Evolutionary conservation across 768 basidiomycete species (phyloP).

Genomic region (Panellus pusillus): DNA sequence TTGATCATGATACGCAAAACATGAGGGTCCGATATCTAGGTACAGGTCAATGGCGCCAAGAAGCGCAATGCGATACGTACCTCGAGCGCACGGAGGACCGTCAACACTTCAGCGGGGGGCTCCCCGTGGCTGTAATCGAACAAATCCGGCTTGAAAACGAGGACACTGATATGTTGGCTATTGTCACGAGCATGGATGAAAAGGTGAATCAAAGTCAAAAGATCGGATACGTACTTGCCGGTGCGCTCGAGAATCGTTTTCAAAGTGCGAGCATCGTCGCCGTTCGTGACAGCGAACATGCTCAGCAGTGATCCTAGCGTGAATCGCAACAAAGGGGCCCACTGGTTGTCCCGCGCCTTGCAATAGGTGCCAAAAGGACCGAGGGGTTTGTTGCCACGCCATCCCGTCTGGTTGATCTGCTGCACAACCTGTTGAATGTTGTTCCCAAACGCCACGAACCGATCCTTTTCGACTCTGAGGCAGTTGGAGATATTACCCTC

Average conservation of each 20-base stretch:
- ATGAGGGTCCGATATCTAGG: conserved; percentile 71
- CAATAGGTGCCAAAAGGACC: conserved; percentile 83
- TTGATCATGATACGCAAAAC: conserved; percentile 85
- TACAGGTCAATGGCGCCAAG: conserved; percentile 12
- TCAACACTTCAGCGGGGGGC: conserved; percentile 58
- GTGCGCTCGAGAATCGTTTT: conserved; percentile 52
- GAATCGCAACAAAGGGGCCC: conserved; percentile 63
- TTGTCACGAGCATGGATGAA: background rate
- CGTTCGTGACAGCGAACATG: conserved; percentile 74
- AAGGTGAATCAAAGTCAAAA: background rate
- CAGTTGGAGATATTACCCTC: conserved; percentile 52
- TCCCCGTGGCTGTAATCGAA: conserved; percentile 84
- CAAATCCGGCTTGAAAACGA: conserved; percentile 68
- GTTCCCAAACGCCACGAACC: conserved; percentile 59
- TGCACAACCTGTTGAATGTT: conserved; percentile 60
- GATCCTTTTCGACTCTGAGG: conserved; percentile 54
- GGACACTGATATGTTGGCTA: conserved; percentile 52
- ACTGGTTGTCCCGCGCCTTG: conserved; percentile 67
- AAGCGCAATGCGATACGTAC: conserved; percentile 42
- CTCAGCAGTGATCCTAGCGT: conserved; percentile 60
- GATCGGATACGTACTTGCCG: conserved; percentile 60
- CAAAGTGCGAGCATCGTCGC: conserved; percentile 58
- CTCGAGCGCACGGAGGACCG: conserved; percentile 79
- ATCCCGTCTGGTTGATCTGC: conserved; percentile 48
- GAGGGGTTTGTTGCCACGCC: conserved; percentile 67